Evolutionary conservation across 176 grass and related monocot genomes (phyloP).

Genomic region (Aegilops umbellulata): DNA sequence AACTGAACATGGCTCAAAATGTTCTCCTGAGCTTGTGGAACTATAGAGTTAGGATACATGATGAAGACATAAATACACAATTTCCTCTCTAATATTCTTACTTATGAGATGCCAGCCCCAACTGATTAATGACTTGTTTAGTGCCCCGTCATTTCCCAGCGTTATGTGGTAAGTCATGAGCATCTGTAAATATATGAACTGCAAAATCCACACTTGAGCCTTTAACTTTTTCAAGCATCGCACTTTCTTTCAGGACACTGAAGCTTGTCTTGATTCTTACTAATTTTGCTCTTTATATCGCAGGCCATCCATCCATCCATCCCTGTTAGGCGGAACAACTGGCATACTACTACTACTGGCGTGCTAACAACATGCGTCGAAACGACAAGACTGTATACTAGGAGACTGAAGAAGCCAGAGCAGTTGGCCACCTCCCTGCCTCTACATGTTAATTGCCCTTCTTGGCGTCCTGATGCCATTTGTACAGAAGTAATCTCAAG

Average conservation of each 20-base stretch:
- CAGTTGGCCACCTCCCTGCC: constrained; percentile 34
- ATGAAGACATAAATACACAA: neutral
- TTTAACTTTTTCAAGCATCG: neutral
- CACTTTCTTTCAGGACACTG: neutral
- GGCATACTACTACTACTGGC: constrained; percentile 5
- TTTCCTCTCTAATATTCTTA: neutral
- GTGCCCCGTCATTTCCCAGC: neutral
- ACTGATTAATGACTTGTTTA: neutral
- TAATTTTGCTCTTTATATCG: constrained; percentile 11
- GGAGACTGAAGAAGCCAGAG: constrained; percentile 39
- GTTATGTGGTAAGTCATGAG: neutral
- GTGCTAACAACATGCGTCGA: constrained; percentile 30
- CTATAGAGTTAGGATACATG: neutral
- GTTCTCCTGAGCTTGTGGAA: neutral
- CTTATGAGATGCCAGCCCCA: neutral
- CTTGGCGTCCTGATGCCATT: constrained; percentile 36
- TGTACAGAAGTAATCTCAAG: constrained; percentile 61
- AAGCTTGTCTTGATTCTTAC: neutral
- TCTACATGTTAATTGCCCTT: constrained; percentile 29
- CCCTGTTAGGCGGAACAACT: constrained; percentile 8
- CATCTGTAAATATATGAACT: neutral
- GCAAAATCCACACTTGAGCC: neutral
- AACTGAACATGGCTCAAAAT: neutral
- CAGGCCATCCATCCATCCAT: constrained; percentile 19
- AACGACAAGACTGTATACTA: constrained; percentile 60